These are phyloP conservation scores for Penicillium daleae DNA, from an alignment of 495 filamentous ascomycete species.

Conservation along the genomic window DNA sequence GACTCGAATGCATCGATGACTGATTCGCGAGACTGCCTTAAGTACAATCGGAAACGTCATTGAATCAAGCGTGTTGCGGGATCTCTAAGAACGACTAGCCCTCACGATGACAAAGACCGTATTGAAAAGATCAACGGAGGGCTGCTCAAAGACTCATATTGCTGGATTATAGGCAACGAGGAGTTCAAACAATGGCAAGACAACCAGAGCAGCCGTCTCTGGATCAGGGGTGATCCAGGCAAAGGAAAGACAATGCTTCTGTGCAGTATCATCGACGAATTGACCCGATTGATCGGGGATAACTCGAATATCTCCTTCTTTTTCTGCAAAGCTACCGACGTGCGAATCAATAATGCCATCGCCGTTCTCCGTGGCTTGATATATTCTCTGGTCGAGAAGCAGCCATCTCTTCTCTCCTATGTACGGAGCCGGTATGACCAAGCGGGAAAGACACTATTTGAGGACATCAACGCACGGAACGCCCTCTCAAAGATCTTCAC, in stretches of 20 bases:
- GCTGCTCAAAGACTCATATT: neutral
- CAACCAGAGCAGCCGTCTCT: conserved; percentile 3
- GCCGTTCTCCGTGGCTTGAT: conserved; percentile 47
- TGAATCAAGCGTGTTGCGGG: neutral
- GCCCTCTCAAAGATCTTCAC: conserved; percentile 34
- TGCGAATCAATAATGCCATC: neutral
- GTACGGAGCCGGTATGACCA: conserved; percentile 19
- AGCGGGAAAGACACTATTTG: conserved; percentile 32
- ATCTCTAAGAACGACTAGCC: conserved; percentile 3
- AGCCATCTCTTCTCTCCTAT: conserved; percentile 39
- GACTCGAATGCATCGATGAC: too few species aligned
- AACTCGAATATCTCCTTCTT: conserved; percentile 21
- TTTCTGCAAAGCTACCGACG: too few species aligned
- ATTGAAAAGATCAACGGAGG: neutral
- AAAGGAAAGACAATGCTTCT: conserved; percentile 49
- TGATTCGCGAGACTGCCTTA: too few species aligned
- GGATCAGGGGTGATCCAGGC: conserved; percentile 6
- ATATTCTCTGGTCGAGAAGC: conserved; percentile 39
- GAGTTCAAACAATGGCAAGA: neutral
- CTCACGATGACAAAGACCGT: neutral
- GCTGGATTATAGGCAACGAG: neutral
- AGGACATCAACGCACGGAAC: conserved; percentile 39
- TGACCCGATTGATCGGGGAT: conserved; percentile 17
- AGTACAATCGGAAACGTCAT: neutral
- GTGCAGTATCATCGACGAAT: conserved; percentile 44